Base-by-base conservation (phyloP, 2,329 filamentous ascomycete genomes). In the Knufia petricola region DNA sequence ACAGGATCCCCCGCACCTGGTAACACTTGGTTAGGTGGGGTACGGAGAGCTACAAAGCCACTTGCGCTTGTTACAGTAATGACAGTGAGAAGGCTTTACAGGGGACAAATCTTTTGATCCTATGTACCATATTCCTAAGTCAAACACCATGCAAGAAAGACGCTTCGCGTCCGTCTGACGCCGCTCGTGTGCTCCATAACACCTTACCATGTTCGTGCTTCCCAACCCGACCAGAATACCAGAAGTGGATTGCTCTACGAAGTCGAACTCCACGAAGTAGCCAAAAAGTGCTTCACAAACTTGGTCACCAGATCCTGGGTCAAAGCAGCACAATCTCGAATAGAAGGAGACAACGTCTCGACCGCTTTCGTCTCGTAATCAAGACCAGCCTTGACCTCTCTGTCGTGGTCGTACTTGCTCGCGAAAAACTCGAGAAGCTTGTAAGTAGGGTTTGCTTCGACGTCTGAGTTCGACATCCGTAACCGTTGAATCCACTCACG, bases 351-450 rank as follows among this genome's bases (percentile, higher is more conserved):
- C 2, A 61, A 58, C 10, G 58, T 48, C 36, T 64, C 67, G 30
- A 59, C 59, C 20, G 51, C 46, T 37, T 59, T 60, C 0, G 68
- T 69, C 40, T 63, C 60, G 43, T 72, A 73, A 1, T 62, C 59
- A 4, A 70, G 59, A 0, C 63, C 66, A 19, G 63, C 62, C 20
- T 66, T 56, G 0, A 61, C 64, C 0, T 65, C 62, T 3, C 58
- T 61, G 17, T 69, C 67, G 37, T 70, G 68, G 41, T 72, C 70
- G 52, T 78, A 78, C 56, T 77, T 77, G 1, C 63, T 62, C 3
- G 66, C 60, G 50, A 76, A 78, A 62, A 75, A 79, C 36, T 75
- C 73, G 1, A 76, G 51, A 1, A 78, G 63, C 58, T 77, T 77
- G 53, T 76, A 66, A 0, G 72, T 67, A 9, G 75, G 74, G 53